phyloP scores from a whole-genome alignment of 2,329 filamentous ascomycete genomes.

The Ampelomyces quisqualis region DNA sequence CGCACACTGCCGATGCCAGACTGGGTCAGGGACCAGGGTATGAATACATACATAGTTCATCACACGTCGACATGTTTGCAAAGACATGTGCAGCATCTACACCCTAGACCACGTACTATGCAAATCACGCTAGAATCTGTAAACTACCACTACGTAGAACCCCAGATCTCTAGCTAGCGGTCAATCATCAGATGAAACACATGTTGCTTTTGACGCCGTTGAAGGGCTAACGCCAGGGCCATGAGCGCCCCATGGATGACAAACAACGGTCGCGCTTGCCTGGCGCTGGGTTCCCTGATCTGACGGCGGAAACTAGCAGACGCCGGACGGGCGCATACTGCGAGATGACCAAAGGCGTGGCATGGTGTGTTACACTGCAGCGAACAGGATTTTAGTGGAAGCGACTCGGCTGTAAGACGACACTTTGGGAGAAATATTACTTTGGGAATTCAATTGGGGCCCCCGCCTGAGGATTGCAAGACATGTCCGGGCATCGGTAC shows the following conservation, averaged over 20 bases:
- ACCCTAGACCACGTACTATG: constrained; percentile 1
- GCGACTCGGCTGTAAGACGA: constrained; percentile 16
- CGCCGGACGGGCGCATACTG: constrained; percentile 32
- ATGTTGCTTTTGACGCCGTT: constrained; percentile 18
- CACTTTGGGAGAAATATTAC: background rate
- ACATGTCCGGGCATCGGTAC: background rate
- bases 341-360: constrained; percentile 29
- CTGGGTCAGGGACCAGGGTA: constrained; percentile 1
- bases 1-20: background rate
- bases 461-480: background rate
- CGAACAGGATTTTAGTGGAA: constrained; percentile 19
- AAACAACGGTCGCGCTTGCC: constrained; percentile 23
- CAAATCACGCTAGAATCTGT: constrained; percentile 22
- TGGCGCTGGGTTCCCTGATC: constrained; percentile 17
- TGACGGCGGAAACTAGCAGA: constrained; percentile 42
- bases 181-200: constrained; percentile 27
- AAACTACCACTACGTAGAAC: no score
- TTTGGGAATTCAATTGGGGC: background rate
- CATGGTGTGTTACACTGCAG: constrained; percentile 38
- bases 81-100: background rate
- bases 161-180: constrained; percentile 32
- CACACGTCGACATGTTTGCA: no score
- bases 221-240: constrained; percentile 26
- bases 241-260: constrained; percentile 22
- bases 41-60: constrained; percentile 2